Conservation (phyloP, 192 early-diverging fungal genomes). For the Linnemannia hyalina region DNA sequence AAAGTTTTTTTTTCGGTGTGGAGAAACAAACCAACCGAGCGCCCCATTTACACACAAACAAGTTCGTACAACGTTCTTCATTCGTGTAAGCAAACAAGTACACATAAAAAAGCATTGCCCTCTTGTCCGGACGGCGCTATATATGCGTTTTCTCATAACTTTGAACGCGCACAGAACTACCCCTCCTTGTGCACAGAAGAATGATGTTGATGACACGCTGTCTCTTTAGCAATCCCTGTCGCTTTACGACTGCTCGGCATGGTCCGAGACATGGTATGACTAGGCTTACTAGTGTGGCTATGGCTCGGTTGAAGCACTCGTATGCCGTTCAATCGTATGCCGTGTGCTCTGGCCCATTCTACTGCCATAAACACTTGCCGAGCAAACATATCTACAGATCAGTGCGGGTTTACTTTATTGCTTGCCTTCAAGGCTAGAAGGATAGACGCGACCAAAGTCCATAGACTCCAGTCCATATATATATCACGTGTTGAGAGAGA, state of each 20-base stretch:
- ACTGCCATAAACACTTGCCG: no score
- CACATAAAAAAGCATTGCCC: not conserved
- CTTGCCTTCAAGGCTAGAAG: no score
- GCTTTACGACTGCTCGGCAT: not conserved
- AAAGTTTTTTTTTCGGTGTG: not conserved
- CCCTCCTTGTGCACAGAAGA: no score
- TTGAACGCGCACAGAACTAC: not conserved
- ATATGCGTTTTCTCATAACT: not conserved
- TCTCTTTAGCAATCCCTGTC: not conserved
- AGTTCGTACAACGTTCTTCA: not conserved
- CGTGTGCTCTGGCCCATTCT: no score
- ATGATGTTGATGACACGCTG: not conserved
- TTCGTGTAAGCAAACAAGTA: no score
- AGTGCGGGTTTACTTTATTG: no score
- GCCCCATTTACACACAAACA: no score
- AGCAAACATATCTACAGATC: no score
- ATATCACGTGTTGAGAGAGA: not conserved
- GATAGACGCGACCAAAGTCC: no score
- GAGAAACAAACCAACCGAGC: conserved; percentile 6
- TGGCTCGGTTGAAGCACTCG: not conserved
- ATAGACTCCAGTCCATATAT: no score
- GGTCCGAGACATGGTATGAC: no score
- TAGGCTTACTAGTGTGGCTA: not conserved
- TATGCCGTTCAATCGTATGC: no score
- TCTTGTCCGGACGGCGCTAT: not conserved